These are phyloP conservation scores for Candida patagonica DNA, from an alignment of 805 yeast species.

Conservation along the genomic window DNA sequence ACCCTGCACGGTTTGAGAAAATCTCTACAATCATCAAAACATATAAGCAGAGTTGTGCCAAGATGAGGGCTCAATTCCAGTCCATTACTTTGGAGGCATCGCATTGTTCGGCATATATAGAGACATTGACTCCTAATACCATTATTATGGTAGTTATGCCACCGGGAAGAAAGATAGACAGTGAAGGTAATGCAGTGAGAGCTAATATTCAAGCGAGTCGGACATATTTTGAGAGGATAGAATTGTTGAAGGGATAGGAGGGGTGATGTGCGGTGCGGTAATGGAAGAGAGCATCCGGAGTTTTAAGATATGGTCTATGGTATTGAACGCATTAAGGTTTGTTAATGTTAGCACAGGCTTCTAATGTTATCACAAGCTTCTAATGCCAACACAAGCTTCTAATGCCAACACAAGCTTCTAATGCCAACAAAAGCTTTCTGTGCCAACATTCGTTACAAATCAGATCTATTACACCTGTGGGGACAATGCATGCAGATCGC, in stretches of 20 bases:
- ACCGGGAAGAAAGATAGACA: conserved; percentile 14
- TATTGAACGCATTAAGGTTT: too few species aligned
- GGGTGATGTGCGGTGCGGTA: too few species aligned
- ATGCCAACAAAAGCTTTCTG: too few species aligned
- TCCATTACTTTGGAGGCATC: conserved; percentile 59
- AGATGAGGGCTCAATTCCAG: conserved; percentile 75
- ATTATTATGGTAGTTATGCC: conserved; percentile 37
- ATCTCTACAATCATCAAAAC: conserved; percentile 90
- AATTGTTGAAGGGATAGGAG: conserved; percentile 11
- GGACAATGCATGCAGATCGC: too few species aligned
- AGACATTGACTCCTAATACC: conserved; percentile 34
- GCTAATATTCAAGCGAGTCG: conserved; percentile 31
- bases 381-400: too few species aligned
- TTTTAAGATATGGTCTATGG: too few species aligned
- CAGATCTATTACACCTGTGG: too few species aligned
- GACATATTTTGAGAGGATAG: conserved; percentile 32
- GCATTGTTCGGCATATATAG: conserved; percentile 32
- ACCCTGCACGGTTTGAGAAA: conserved; percentile 90
- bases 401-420: too few species aligned
- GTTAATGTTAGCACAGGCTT: too few species aligned
- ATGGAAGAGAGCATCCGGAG: too few species aligned
- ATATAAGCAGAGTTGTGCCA: conserved; percentile 84
- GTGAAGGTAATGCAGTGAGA: conserved; percentile 26
- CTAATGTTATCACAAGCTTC: too few species aligned
- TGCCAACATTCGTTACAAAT: too few species aligned